A percentile compares a stretch with the other conserved stretches of the same genome.
These are phyloP conservation scores for Suillus brevipes DNA, from an alignment of 768 basidiomycete species.

Conservation along the genomic window DNA sequence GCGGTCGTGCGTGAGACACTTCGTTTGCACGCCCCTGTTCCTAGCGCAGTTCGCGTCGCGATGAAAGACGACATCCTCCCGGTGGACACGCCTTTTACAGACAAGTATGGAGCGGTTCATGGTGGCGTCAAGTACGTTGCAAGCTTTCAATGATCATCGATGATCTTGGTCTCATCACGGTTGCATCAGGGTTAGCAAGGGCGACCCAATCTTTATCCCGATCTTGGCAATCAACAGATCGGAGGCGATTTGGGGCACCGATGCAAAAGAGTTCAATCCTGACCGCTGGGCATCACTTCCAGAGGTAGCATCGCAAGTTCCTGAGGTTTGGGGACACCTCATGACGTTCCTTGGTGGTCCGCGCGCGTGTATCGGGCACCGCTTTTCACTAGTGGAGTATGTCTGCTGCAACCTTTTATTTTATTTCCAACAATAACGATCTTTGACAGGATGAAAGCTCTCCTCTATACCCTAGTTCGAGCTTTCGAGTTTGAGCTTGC, in stretches of 20 bases:
- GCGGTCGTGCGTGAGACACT: slow-evolving; percentile 60
- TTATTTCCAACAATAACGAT: neutral
- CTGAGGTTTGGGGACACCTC: slow-evolving; percentile 61
- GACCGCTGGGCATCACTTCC: slow-evolving; percentile 61
- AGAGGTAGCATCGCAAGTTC: slow-evolving; percentile 43
- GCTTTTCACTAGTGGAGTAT: slow-evolving; percentile 61
- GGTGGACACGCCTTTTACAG: slow-evolving; percentile 45
- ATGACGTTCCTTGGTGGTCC: slow-evolving; percentile 67
- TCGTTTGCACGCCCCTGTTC: slow-evolving; percentile 55
- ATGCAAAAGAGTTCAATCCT: slow-evolving; percentile 63
- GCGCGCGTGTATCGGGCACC: slow-evolving; percentile 65
- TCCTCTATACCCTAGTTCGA: slow-evolving; percentile 52
- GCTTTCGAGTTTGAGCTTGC: slow-evolving; percentile 54
- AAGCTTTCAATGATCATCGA: neutral
- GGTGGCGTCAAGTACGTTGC: slow-evolving; percentile 38
- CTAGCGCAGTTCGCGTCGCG: slow-evolving; percentile 43
- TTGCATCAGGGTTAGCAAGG: slow-evolving; percentile 40
- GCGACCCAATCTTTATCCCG: slow-evolving; percentile 49
- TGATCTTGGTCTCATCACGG: neutral
- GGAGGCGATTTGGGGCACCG: slow-evolving; percentile 60
- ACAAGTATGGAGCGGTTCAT: slow-evolving; percentile 42
- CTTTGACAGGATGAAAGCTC: slow-evolving; percentile 37
- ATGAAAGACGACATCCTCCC: slow-evolving; percentile 56
- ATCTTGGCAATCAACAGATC: slow-evolving; percentile 54
- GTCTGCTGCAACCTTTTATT: slow-evolving; percentile 20